Conservation (phyloP, 2,329 filamentous ascomycete genomes). For the Epichloe gansuensis region DNA sequence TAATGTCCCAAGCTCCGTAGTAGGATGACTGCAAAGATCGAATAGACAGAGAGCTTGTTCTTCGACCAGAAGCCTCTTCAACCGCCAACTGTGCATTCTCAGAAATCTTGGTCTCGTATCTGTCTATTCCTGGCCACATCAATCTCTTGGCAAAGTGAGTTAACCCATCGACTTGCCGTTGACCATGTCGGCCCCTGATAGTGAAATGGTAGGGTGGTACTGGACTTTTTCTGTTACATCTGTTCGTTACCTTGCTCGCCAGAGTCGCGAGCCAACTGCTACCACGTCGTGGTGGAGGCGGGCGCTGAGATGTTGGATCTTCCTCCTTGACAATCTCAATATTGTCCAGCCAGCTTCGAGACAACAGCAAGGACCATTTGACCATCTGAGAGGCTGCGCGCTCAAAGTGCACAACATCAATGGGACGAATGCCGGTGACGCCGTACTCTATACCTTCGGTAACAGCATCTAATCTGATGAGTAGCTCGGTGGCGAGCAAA, state of each 20-base stretch:
- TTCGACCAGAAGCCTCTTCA: constrained; percentile 21
- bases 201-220: constrained; percentile 28
- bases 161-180: constrained; percentile 48
- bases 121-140: constrained; percentile 49
- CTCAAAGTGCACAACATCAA: constrained; percentile 49
- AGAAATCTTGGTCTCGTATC: constrained; percentile 34
- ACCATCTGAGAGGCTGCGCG: constrained; percentile 49
- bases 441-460: constrained; percentile 47
- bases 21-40: constrained; percentile 31
- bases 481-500: constrained; percentile 51
- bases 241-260: constrained; percentile 39
- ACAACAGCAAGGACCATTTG: constrained; percentile 54
- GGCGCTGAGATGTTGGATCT: constrained; percentile 8
- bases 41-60: constrained; percentile 23
- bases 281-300: constrained; percentile 10
- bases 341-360: constrained; percentile 56
- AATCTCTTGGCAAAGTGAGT: constrained; percentile 52
- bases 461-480: constrained; percentile 51
- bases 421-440: constrained; percentile 36
- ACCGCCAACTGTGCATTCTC: constrained; percentile 34
- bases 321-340: constrained; percentile 43
- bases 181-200: constrained; percentile 42
- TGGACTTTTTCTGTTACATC: constrained; percentile 25
- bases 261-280: constrained; percentile 44
- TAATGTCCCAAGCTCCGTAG: constrained; percentile 30